phyloP scores from a whole-genome alignment of 2,329 filamentous ascomycete genomes.

The Aspergillus ruber region DNA sequence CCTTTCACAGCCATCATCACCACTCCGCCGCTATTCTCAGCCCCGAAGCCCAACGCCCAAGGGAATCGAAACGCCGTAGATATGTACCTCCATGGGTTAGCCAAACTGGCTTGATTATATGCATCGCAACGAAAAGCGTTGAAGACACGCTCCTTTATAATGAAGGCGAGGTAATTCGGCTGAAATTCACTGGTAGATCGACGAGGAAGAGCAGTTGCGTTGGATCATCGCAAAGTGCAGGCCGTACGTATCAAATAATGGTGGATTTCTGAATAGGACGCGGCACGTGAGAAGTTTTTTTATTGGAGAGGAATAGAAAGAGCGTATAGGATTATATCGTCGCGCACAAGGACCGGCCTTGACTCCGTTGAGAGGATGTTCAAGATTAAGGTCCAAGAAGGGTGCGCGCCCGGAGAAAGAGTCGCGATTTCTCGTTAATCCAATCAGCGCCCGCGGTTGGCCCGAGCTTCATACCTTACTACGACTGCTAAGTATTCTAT shows the following conservation, averaged over 20 bases:
- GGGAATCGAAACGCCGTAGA: slow-evolving; percentile 2
- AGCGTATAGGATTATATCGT: not conserved
- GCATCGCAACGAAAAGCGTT: slow-evolving; percentile 48
- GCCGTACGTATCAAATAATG: slow-evolving; percentile 5
- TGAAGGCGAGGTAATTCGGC: slow-evolving; percentile 1
- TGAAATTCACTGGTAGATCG: slow-evolving; percentile 12
- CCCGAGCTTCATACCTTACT: slow-evolving; percentile 25
- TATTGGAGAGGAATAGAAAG: not conserved
- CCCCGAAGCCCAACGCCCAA: not conserved
- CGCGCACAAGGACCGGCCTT: not conserved
- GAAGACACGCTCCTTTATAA: slow-evolving; percentile 1
- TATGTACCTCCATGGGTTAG: slow-evolving; percentile 76
- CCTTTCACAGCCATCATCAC: not conserved
- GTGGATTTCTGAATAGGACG: not conserved
- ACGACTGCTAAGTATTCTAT: not conserved
- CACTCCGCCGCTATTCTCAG: not conserved
- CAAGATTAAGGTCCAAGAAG: not conserved
- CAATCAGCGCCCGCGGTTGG: slow-evolving; percentile 11
- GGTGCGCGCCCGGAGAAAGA: slow-evolving; percentile 23
- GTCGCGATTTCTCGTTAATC: slow-evolving; percentile 31
- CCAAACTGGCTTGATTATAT: slow-evolving; percentile 92
- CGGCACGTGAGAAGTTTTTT: not conserved
- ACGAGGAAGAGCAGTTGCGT: slow-evolving; percentile 15
- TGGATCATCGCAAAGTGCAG: slow-evolving; percentile 23
- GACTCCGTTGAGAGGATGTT: not conserved